Evolutionary conservation across 805 yeast species (phyloP).

Genomic region (Nakazawaea ernobii): DNA sequence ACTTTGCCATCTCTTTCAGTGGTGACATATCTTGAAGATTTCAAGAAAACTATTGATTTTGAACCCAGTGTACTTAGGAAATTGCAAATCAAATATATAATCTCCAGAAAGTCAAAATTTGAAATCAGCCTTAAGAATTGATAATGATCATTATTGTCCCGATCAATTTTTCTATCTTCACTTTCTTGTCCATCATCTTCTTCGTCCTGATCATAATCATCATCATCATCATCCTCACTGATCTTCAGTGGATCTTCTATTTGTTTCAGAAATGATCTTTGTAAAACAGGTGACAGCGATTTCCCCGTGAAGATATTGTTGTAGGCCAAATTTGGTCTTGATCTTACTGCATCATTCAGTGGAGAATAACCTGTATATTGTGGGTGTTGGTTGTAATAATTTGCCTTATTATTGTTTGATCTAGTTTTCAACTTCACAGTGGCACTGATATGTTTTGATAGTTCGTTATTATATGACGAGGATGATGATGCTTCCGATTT

Average conservation of each 20-base stretch:
- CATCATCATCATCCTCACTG: neutral
- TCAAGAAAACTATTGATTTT: neutral
- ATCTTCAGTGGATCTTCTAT: no score
- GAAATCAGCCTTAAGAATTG: neutral
- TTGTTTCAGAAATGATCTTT: no score
- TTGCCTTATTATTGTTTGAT: neutral
- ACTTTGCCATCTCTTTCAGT: slow-evolving; percentile 17
- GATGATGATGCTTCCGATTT: no score
- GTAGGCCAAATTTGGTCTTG: neutral
- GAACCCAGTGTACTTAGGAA: neutral
- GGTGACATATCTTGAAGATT: slow-evolving; percentile 17
- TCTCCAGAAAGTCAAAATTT: slow-evolving; percentile 2
- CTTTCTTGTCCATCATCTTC: no score
- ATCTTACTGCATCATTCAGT: neutral
- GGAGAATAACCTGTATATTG: neutral
- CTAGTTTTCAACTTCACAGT: slow-evolving; percentile 5
- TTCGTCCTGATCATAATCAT: neutral
- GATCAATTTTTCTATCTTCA: neutral
- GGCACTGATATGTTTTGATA: slow-evolving; percentile 9
- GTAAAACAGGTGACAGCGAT: neutral
- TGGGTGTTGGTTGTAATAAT: neutral
- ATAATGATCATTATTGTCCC: neutral
- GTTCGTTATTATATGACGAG: neutral
- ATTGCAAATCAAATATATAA: neutral
- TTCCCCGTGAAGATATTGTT: neutral